Conservation (phyloP, 805 yeast genomes). For the Yamadazyma philogaea region DNA sequence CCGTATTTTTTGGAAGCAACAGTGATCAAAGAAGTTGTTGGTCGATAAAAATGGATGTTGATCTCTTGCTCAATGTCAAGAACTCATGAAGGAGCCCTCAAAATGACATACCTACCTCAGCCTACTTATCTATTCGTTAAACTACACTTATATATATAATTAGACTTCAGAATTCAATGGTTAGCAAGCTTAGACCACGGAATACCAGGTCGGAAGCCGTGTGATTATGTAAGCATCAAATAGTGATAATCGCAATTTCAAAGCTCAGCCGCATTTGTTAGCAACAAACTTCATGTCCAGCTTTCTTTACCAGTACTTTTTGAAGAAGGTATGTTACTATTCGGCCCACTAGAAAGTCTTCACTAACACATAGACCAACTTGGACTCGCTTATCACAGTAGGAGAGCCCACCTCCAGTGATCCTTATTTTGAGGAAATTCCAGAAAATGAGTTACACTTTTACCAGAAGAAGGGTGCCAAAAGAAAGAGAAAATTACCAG, state of each 20-base stretch:
- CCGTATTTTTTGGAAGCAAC: no score
- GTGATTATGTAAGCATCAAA: not conserved
- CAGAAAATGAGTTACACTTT: conserved; percentile 38
- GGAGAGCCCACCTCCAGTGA: conserved; percentile 28
- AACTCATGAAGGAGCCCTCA: no score
- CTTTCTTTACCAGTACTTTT: conserved; percentile 31
- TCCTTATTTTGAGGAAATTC: conserved; percentile 41
- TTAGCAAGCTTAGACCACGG: no score
- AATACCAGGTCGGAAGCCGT: no score
- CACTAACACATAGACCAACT: conserved; percentile 15
- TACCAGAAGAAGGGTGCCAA: conserved; percentile 41
- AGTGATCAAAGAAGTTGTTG: no score
- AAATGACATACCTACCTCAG: no score
- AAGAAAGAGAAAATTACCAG: conserved; percentile 37
- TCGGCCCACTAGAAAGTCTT: not conserved
- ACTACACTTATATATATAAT: no score
- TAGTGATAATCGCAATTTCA: not conserved
- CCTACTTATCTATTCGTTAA: no score
- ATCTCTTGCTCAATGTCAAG: no score
- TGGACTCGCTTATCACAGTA: conserved; percentile 22
- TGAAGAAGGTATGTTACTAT: conserved; percentile 32
- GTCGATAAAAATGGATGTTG: no score
- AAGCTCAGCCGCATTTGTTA: conserved; percentile 6
- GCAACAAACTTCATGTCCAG: conserved; percentile 12
- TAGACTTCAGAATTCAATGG: no score